Base-by-base conservation (phyloP, 495 filamentous ascomycete genomes). In the Daldinia decipiens region DNA sequence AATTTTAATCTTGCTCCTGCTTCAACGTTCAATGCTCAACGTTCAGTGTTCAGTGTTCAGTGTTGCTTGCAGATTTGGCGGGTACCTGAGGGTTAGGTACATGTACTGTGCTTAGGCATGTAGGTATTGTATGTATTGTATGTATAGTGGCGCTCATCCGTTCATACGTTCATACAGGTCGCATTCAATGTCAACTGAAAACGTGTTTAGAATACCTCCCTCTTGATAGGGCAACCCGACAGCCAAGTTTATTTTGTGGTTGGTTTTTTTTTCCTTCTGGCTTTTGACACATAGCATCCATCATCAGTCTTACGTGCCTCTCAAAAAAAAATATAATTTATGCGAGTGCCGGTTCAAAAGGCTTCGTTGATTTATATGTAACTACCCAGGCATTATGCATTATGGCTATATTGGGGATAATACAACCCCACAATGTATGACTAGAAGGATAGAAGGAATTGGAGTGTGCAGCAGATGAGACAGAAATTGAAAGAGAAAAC, bases 131-230 rank as follows among this genome's bases (percentile, higher is more conserved):
- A 40, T 40, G 38, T 40, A 40, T 27, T 15, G 38, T n/a, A 40
- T 40, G 38, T 40, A 40, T 27, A 13, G 15, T 40, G 38, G 38
- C n/a, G 51, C 38, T 43, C 17, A 34, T 21, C 54, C 40, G 54
- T 6, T 29, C 27, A 6, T 29, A 29, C 40, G 54, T 6, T 29
- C 27, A 6, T 29, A 29, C 27, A 59, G 69, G 70, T 72, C 52
- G 61, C 70, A 72, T 72, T 67, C 60, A 62, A 72, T 72, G 70
- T 68, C 65, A 72, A 72, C 60, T 47, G 70, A 72, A 72, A 72
- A 72, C 70, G 70, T 72, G 70, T 56, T 67, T 72, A 50, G 54
- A 61, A 68, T 72, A 64, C 19, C 56, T 68, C 38, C 56, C 45
- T 56, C 65, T 60, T 61, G 38, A 72, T 72, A 65, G 51, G 59